Base-by-base conservation (phyloP, 805 yeast species). In the Starmerella etchellsii region DNA sequence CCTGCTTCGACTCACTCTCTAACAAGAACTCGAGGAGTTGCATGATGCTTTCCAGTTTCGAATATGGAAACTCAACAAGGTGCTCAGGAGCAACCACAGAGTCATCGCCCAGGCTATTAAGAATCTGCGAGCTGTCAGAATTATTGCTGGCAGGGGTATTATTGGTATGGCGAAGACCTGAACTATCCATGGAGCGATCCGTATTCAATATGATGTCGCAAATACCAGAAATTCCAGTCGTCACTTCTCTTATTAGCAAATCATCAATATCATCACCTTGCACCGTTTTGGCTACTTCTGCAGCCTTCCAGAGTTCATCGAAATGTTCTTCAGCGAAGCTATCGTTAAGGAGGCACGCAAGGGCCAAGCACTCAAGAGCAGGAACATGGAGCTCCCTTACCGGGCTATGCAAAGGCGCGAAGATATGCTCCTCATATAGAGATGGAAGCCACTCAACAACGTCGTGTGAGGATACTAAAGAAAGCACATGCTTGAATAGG, bases 341-440 rank as follows among this genome's bases (percentile, higher is more conserved):
- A 11, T 29, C 30, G 37, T 43, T 45, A 16, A 46, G 32, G 15
- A 87, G 61, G 46, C 94, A 75, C 49, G 84, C 80, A 21, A 88
- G 65, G 0, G 95, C 95, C 21, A 88, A 67, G 47, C 93, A 80
- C 41, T 68, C 69, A 21, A 81, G 65, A 3, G 94, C 95, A 5
- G 78, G 62, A 34, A 70, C 74, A 43, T 80, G 67, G 22, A 76
- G 72, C 16, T 64, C 67, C 4, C 68, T 59, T 24, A 70, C 73
- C 14, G 67, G 68, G 42, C 76, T 70, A 37, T 77, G 72, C 11
- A 85, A 73, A 1, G 94, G 82, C 2, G 93, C 94, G 3, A 74
- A 71, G 13, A 91, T 76, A 51, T 85, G 65, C n/a, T 81, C 75
- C 16, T 29, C 14, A 27, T 32, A 44, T 19, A 49, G 20, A 5